A percentile compares a stretch with the other conserved stretches of the same genome.
phyloP scores from a whole-genome alignment of 1,284 basidiomycete species.

The Macrocystidia cucumis region DNA sequence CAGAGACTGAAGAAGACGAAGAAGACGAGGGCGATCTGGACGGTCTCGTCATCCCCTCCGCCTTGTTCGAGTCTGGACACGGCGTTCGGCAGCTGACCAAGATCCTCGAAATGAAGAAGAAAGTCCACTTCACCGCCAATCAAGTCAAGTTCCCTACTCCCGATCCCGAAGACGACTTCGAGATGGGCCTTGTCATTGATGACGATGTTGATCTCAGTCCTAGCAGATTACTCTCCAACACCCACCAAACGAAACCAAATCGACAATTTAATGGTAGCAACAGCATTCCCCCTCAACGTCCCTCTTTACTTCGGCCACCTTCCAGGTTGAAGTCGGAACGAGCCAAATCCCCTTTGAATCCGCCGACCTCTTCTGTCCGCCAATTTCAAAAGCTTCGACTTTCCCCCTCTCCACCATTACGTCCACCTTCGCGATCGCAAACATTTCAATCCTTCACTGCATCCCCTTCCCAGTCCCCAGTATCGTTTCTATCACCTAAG shows the following conservation, averaged over 20 bases:
- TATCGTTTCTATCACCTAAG: slow-evolving; percentile 55
- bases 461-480: slow-evolving; percentile 32
- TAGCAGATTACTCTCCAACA: slow-evolving; percentile 53
- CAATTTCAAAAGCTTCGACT: slow-evolving; percentile 61
- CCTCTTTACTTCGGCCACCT: slow-evolving; percentile 43
- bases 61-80: slow-evolving; percentile 64
- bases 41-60: slow-evolving; percentile 68
- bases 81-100: slow-evolving; percentile 59
- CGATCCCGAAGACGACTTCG: slow-evolving; percentile 75
- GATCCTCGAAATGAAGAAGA: slow-evolving; percentile 71
- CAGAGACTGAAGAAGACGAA: slow-evolving; percentile 58
- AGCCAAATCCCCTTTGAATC: slow-evolving; percentile 62
- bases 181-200: slow-evolving; percentile 72
- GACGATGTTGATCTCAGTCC: slow-evolving; percentile 76
- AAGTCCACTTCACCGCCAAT: slow-evolving; percentile 37
- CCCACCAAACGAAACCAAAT: slow-evolving; percentile 36
- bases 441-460: slow-evolving; percentile 48
- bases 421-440: slow-evolving; percentile 43
- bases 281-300: slow-evolving; percentile 47
- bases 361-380: slow-evolving; percentile 54
- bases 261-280: slow-evolving; percentile 42
- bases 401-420: slow-evolving; percentile 56
- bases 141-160: slow-evolving; percentile 44
- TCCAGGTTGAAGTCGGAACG: slow-evolving; percentile 54
- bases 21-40: slow-evolving; percentile 69